Conservation (phyloP, 192 early-diverging fungal genomes). For the Dissophora ornata region DNA sequence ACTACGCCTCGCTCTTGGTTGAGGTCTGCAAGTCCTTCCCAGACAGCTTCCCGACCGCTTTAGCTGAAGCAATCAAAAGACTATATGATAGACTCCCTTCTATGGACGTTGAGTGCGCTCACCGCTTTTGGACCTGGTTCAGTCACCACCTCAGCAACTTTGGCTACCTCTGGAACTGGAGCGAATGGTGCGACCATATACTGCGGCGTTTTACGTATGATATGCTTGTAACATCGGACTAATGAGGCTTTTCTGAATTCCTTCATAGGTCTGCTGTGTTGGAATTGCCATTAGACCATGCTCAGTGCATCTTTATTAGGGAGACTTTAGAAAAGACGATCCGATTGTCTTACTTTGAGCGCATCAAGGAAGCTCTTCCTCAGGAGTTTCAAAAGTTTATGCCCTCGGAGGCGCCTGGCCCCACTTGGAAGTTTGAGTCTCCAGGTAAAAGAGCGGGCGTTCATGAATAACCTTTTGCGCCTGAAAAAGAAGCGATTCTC, state of each 20-base stretch:
- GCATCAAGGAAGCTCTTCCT: conserved; percentile 83
- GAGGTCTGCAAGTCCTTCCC: conserved; percentile 77
- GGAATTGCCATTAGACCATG: conserved; percentile 61
- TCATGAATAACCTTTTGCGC: too few species aligned
- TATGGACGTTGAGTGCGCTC: conserved; percentile 89
- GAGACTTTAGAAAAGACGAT: conserved; percentile 90
- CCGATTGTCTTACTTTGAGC: conserved; percentile 90
- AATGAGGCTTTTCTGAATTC: background rate
- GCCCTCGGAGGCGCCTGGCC: conserved; percentile 72
- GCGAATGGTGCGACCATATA: conserved; percentile 70
- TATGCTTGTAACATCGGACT: too few species aligned
- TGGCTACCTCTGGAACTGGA: conserved; percentile 91
- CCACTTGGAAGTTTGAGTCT: conserved; percentile 78
- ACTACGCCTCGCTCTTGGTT: conserved; percentile 77
- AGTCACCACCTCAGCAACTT: conserved; percentile 94
- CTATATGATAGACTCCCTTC: conserved; percentile 74
- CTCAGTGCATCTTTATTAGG: conserved; percentile 79
- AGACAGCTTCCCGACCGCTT: conserved; percentile 67
- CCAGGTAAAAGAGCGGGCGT: conserved; percentile 55
- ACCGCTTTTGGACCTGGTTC: conserved; percentile 90
- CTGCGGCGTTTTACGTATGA: too few species aligned
- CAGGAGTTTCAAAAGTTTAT: conserved; percentile 68
- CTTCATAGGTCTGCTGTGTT: conserved; percentile 64
- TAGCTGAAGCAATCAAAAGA: conserved; percentile 73
- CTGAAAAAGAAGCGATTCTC: too few species aligned